phyloP scores from a whole-genome alignment of 2,329 filamentous ascomycete genomes.

The Talaromyces islandicus region DNA sequence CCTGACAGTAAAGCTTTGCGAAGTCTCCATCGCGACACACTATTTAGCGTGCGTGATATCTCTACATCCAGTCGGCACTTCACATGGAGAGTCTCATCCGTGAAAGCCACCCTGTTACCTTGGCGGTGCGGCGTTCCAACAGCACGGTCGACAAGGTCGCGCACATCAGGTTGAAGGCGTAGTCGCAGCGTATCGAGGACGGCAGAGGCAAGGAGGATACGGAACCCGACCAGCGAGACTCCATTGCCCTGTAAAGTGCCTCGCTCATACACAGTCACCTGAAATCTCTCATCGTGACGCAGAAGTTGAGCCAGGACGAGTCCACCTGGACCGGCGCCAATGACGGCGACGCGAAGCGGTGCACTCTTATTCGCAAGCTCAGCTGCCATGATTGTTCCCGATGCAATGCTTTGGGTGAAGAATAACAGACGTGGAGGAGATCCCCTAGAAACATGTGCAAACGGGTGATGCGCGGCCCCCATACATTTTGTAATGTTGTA shows the following conservation, averaged over 20 bases:
- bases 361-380: background rate
- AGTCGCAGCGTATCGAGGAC: background rate
- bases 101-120: background rate
- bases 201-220: background rate
- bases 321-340: background rate
- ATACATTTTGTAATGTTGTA: too few species aligned
- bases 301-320: background rate
- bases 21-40: background rate
- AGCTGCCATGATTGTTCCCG: background rate
- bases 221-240: background rate
- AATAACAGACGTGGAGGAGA: too few species aligned
- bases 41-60: background rate
- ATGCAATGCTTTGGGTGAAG: background rate
- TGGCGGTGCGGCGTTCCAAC: background rate
- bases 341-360: background rate
- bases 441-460: too few species aligned
- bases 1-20: background rate
- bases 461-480: too few species aligned
- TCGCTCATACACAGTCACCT: background rate
- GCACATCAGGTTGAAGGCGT: background rate
- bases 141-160: background rate
- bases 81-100: background rate
- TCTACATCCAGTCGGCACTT: background rate
- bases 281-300: background rate
- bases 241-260: background rate